A percentile compares a stretch with the other conserved stretches of the same genome.
These are phyloP conservation scores for Eucalyptus pauciflora DNA, from an alignment of 345 rosid species.

Conservation along the genomic window DNA sequence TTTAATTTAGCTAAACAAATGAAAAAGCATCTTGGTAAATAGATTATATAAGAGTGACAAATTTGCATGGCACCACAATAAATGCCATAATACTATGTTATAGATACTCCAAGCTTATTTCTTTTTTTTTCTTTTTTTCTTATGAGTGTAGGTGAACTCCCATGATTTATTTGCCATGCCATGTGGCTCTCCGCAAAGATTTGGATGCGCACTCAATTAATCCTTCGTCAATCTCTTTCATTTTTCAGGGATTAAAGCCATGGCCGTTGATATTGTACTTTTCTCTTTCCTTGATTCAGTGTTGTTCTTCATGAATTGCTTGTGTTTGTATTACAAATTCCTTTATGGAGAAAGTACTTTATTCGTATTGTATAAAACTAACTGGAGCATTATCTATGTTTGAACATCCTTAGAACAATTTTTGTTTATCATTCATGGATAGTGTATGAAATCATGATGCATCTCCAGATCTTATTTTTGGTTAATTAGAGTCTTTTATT, in stretches of 20 bases:
- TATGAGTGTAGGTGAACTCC: not conserved
- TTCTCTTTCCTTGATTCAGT: not conserved
- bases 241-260: not conserved
- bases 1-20: no score
- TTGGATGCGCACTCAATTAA: fast-evolving
- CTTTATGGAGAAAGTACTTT: no score
- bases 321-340: not conserved
- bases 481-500: not conserved
- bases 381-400: not conserved
- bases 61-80: no score
- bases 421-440: not conserved
- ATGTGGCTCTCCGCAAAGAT: not conserved
- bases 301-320: not conserved
- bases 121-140: not conserved
- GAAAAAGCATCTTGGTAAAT: no score
- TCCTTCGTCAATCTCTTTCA: not conserved
- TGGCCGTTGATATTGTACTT: not conserved
- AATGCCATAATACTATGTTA: no score
- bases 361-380: no score
- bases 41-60: no score
- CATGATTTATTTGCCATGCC: not conserved
- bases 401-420: not conserved
- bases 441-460: not conserved
- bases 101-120: no score
- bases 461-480: not conserved